Conservation (phyloP, 2,329 filamentous ascomycete species). For the Nothophaeocryptopus gaeumannii region DNA sequence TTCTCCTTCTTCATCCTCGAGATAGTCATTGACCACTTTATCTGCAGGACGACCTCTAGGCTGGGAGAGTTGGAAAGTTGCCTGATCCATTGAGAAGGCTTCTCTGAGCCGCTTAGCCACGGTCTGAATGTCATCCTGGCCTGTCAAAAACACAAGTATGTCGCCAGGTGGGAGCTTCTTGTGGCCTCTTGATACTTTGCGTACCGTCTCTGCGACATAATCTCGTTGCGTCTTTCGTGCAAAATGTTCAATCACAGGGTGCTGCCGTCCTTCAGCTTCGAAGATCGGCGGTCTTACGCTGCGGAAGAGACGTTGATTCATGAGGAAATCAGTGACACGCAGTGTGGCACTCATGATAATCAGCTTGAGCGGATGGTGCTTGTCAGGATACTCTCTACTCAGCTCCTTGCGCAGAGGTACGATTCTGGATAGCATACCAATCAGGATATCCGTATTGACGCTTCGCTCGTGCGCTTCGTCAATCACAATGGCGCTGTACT, state of each 20-base stretch:
- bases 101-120: conserved; percentile 77
- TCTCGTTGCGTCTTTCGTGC: conserved; percentile 76
- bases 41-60: neutral
- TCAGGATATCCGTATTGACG: conserved; percentile 96
- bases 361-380: conserved; percentile 76
- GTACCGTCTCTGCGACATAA: conserved; percentile 86
- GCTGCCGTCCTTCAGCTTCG: conserved; percentile 87
- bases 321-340: conserved; percentile 82
- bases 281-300: conserved; percentile 68
- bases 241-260: conserved; percentile 87
- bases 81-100: conserved; percentile 56
- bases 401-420: conserved; percentile 78
- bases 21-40: conserved; percentile 29
- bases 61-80: conserved; percentile 19
- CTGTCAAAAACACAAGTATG: conserved; percentile 91
- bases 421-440: conserved; percentile 92
- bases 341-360: conserved; percentile 98
- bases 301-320: conserved; percentile 77
- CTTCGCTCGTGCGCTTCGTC: conserved; percentile 97
- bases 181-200: conserved; percentile 83
- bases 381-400: conserved; percentile 64
- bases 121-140: conserved; percentile 83
- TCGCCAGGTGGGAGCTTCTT: conserved; percentile 84
- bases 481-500: conserved; percentile 91
- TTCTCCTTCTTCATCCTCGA: conserved; percentile 39